Percentiles rank a stretch among this genome's conserved stretches.
phyloP scores from a whole-genome alignment of 139 green algal genomes.

The Eudorina sp. region DNA sequence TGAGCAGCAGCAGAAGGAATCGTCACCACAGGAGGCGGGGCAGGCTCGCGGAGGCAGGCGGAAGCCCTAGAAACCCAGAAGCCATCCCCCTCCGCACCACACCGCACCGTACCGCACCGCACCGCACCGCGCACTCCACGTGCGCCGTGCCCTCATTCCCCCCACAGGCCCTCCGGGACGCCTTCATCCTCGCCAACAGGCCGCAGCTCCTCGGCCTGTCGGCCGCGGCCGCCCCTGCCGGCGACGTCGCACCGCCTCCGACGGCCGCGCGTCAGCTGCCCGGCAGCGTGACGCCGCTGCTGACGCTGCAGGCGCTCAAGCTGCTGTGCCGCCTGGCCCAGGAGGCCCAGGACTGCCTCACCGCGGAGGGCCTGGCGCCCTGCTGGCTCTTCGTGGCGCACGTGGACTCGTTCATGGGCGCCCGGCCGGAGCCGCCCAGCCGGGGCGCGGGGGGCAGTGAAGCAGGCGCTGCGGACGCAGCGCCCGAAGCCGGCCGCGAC shows the following conservation, averaged over 20 bases:
- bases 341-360: background rate
- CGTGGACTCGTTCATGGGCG: slow-evolving; percentile 42
- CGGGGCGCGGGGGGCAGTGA: background rate
- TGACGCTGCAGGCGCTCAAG: slow-evolving; percentile 28
- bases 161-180: slow-evolving; percentile 17
- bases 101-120: too few relatives aligned
- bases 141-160: too few relatives aligned
- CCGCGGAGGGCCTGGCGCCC: background rate
- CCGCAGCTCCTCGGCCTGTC: slow-evolving; percentile 20
- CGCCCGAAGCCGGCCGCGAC: background rate
- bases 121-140: too few relatives aligned
- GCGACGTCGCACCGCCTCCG: background rate
- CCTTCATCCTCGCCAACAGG: slow-evolving; percentile 25
- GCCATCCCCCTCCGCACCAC: too few relatives aligned
- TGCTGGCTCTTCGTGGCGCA: slow-evolving; percentile 30
- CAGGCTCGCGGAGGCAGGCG: too few relatives aligned
- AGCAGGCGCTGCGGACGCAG: too few relatives aligned
- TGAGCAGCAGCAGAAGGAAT: too few relatives aligned
- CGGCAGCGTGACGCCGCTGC: background rate
- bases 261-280: background rate
- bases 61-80: too few relatives aligned
- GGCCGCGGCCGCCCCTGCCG: background rate
- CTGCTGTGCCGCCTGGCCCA: slow-evolving; percentile 7
- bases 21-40: too few relatives aligned
- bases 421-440: background rate